Evolutionary conservation across 345 rosid genomes (phyloP).

Genomic region (Aethionema arabicum): DNA sequence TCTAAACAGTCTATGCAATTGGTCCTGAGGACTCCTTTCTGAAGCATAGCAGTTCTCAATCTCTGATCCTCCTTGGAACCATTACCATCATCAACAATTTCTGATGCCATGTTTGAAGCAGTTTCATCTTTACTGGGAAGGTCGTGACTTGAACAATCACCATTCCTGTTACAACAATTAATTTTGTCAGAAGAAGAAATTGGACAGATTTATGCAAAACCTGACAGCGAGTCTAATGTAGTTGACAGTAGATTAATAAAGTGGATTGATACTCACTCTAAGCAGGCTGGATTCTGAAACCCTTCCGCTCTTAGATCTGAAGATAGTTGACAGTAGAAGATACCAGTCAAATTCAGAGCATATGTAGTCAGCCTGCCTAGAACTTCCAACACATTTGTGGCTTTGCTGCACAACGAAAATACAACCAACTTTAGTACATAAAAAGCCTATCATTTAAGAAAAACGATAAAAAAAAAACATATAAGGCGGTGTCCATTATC

Average conservation of each 20-base stretch:
- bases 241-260: background rate
- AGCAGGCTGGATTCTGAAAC: slow-evolving; percentile 35
- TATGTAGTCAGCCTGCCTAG: slow-evolving; percentile 65
- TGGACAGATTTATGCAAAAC: no score
- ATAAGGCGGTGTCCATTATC: slow-evolving; percentile 19
- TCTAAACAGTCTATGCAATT: slow-evolving; percentile 98
- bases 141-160: slow-evolving; percentile 30
- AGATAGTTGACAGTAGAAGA: slow-evolving; percentile 61
- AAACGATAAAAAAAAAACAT: slow-evolving; percentile 9
- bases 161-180: slow-evolving; percentile 46
- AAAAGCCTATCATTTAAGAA: slow-evolving; percentile 11
- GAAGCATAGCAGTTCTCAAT: slow-evolving; percentile 50
- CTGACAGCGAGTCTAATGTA: no score
- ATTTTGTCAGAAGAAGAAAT: slow-evolving; percentile 21
- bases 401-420: slow-evolving; percentile 43
- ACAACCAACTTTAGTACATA: background rate
- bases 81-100: slow-evolving; percentile 28
- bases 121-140: slow-evolving; percentile 34
- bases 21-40: slow-evolving; percentile 86
- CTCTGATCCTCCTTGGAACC: slow-evolving; percentile 32
- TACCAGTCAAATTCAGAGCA: slow-evolving; percentile 74
- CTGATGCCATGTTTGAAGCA: slow-evolving; percentile 35
- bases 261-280: slow-evolving; percentile 55
- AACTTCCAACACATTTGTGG: slow-evolving; percentile 63
- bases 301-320: slow-evolving; percentile 46